These are phyloP conservation scores for Aquilaria agallochum DNA, from an alignment of 441 rosid genomes.

Conservation along the genomic window DNA sequence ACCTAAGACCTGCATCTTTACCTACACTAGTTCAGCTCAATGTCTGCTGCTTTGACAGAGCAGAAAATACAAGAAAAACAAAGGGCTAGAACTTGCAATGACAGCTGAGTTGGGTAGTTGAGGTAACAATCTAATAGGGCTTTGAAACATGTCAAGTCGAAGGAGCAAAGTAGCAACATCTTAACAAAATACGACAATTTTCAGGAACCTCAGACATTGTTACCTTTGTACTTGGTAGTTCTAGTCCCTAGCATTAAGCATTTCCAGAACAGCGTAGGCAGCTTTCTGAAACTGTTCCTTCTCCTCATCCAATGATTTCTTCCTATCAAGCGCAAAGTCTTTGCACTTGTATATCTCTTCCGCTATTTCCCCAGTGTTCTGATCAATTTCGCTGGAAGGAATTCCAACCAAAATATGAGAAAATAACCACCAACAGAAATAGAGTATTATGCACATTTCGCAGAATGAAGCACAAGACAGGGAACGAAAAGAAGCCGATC, in stretches of 20 bases:
- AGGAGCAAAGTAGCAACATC: too few species aligned
- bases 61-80: too few species aligned
- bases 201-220: too few species aligned
- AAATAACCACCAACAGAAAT: neutral
- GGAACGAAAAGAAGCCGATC: neutral
- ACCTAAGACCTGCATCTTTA: neutral
- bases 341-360: conserved; percentile 81
- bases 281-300: conserved; percentile 78
- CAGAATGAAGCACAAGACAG: neutral
- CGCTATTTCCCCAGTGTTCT: conserved; percentile 50
- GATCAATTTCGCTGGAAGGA: conserved; percentile 72
- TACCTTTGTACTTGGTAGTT: neutral
- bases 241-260: conserved; percentile 52
- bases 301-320: conserved; percentile 64
- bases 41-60: too few species aligned
- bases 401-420: conserved; percentile 3
- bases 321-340: conserved; percentile 60
- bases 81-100: too few species aligned
- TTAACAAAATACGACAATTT: too few species aligned
- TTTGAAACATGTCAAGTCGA: too few species aligned
- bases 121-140: too few species aligned
- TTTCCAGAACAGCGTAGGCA: conserved; percentile 66
- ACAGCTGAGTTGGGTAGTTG: too few species aligned
- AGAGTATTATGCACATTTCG: too few species aligned
- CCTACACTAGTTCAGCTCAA: neutral